Base-by-base conservation (phyloP, 176 grass and related monocot species). In the Cocos nucifera region DNA sequence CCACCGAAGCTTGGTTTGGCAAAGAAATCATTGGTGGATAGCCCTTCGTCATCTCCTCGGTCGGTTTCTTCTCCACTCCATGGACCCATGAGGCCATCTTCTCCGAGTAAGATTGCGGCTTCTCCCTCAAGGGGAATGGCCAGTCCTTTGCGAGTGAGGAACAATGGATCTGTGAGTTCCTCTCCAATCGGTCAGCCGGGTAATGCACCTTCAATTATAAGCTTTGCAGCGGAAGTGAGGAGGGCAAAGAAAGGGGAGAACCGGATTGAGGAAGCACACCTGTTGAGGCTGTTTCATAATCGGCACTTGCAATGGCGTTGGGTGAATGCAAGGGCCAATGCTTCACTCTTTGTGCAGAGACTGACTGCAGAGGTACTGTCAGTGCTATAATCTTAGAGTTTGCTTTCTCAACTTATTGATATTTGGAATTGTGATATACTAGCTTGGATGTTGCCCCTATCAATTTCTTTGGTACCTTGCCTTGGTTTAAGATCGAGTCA, bases 121-220 rank as follows among this genome's bases (percentile, higher is more conserved):
- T 27, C 73, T 29, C 68, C 78, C 19, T 50, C 59, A 3, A 82
- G 73, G 69, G 73, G 73, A 19, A 73, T 82, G 73, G 54, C 67
- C 51, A 77, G 73, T 73, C 79, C 79, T 49, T 57, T 69, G 20
- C 57, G 73, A 58, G 61, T 8, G 44, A 77, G 79, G 58, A 70
- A 32, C 24, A 28, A 55, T 66, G 25, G 60, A 49, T 61, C 70
- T 16, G 16, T 55, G 70, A 55, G 19, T 21, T 16, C 59, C 19
- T 55, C 70, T 1, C 62, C 66, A 17, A 9, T 59, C 4, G 44
- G 63, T 63, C 73, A 73, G 39, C 49, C 56, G 17, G 50, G 58
- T n/a, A 77, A 82, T 77, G 73, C 79, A 12, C 79, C 79, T 50
- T 82, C 79, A n/a, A 82, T 82, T 28, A 66, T 82, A 57, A 82